Base-by-base conservation (phyloP, 495 filamentous ascomycete genomes). In the Penicillium mononematosum region DNA sequence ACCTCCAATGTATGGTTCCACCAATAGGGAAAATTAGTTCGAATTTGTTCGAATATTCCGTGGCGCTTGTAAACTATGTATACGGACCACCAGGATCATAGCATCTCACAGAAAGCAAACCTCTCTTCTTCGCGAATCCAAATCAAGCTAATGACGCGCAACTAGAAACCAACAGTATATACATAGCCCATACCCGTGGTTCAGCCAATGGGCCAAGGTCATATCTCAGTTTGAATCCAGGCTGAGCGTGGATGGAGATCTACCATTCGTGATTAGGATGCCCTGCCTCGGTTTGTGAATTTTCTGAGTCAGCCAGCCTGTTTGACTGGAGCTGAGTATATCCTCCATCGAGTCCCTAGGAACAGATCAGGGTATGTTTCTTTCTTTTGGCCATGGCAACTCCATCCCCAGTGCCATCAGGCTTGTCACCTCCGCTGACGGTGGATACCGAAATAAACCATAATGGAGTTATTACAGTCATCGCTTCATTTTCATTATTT, bases 361-460 rank as follows among this genome's bases (percentile, higher is more conserved):
- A 14, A 11, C 24, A 39, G n/a, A 34, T 6, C 17, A 38, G 16
- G 38, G n/a, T 41, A 59, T 42, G n/a, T 34, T 50, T 39, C 43
- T 45, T 24, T 41, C 4, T 34, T 38, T 41, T 51, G 39, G 58
- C 45, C 45, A 61, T 61, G 54, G 50, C 42, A 25, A n/a, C 44
- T 24, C n/a, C 41, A 9, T 19, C 53, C 25, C 24, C 20, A 16
- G 42, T 60, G 16, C 62, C 64, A 9, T 46, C 56, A 0, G 56
- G 58, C 3, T 43, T 67, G 2, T 58, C 47, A 17, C 59, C 64
- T 22, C 64, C 67, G 20, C 53, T 65, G 32, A 63, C 64, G 0
- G 54, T 58, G n/a, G 56, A 70, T 20, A 67, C 61, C 31, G 58
- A 63, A 10, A 17, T 54, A 36, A 59, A 67, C 14, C 62, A 70